A percentile compares a stretch with the other conserved stretches of the same genome.
phyloP scores from a whole-genome alignment of 139 green algal species.

The Protoeuglena noctilucae region DNA sequence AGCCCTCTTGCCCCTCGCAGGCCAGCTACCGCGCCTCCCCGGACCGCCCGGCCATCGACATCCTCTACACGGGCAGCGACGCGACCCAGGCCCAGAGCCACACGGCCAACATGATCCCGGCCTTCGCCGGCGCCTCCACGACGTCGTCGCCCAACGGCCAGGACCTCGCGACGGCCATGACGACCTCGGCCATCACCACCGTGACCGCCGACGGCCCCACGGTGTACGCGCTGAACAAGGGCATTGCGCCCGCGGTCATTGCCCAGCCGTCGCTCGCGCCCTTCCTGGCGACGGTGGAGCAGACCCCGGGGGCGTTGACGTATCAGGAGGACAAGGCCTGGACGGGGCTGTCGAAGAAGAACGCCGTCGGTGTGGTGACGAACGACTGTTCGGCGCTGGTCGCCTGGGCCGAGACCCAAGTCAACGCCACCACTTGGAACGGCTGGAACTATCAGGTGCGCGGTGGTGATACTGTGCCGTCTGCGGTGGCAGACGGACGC shows the following conservation, averaged over 20 bases:
- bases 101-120: constrained; percentile 10
- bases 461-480: no score
- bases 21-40: constrained; percentile 19
- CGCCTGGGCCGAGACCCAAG: no score
- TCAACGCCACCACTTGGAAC: no score
- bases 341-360: no score
- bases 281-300: not conserved
- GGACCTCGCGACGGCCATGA: constrained; percentile 4
- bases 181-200: not conserved
- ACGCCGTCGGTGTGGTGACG: no score
- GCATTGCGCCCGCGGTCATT: constrained; percentile 11
- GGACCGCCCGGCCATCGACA: constrained; percentile 4
- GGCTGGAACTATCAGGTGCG: no score
- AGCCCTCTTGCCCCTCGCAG: no score
- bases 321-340: no score
- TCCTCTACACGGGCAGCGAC: constrained; percentile 21
- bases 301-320: no score
- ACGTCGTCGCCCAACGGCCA: constrained; percentile 3
- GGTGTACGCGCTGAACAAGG: constrained; percentile 18
- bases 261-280: not conserved
- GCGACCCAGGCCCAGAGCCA: not conserved
- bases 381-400: no score
- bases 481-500: no score
- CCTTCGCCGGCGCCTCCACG: not conserved
- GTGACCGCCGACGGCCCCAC: constrained; percentile 13